A percentile compares a stretch with the other conserved stretches of the same genome.
Evolutionary conservation across 331 rosid species (phyloP).

Genomic region (Spiraea crenata): DNA sequence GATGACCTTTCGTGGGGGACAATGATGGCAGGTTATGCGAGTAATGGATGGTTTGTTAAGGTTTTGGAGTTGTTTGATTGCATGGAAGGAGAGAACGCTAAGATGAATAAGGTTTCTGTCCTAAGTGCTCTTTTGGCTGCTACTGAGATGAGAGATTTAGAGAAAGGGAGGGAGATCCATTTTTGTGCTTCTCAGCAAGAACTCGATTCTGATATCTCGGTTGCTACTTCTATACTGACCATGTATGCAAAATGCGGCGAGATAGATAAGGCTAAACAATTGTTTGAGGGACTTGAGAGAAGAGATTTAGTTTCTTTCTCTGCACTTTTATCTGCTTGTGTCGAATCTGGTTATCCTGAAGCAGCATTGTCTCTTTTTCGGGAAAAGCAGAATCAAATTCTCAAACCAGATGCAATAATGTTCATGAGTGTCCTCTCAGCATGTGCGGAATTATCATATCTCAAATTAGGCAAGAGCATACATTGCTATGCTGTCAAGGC

Average conservation of each 20-base stretch:
- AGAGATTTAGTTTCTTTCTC: conserved; percentile 66
- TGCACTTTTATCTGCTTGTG: conserved; percentile 59
- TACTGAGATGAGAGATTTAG: conserved; percentile 52
- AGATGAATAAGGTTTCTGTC: conserved; percentile 46
- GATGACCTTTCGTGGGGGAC: conserved; percentile 62
- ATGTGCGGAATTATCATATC: conserved; percentile 46
- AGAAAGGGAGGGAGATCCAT: conserved; percentile 55
- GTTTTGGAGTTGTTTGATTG: conserved; percentile 52
- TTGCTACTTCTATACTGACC: conserved; percentile 55
- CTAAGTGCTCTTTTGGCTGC: conserved; percentile 60
- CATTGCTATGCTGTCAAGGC: conserved; percentile 55
- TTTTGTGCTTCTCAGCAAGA: conserved; percentile 38
- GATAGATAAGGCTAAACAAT: conserved; percentile 43
- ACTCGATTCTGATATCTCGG: conserved; percentile 40
- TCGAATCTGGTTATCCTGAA: conserved; percentile 51
- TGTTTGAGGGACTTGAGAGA: conserved; percentile 38
- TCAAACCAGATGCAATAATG: conserved; percentile 45
- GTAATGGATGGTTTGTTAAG: conserved; percentile 43
- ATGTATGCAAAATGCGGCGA: conserved; percentile 72
- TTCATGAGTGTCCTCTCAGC: conserved; percentile 41
- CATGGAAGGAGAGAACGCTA: conserved; percentile 27
- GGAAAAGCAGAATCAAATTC: conserved; percentile 41
- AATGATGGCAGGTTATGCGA: conserved; percentile 62
- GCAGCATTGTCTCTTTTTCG: conserved; percentile 50
- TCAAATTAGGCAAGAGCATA: conserved; percentile 50